These are phyloP conservation scores for Euphorbia celastroides DNA, from an alignment of 441 rosid genomes.

Conservation along the genomic window DNA sequence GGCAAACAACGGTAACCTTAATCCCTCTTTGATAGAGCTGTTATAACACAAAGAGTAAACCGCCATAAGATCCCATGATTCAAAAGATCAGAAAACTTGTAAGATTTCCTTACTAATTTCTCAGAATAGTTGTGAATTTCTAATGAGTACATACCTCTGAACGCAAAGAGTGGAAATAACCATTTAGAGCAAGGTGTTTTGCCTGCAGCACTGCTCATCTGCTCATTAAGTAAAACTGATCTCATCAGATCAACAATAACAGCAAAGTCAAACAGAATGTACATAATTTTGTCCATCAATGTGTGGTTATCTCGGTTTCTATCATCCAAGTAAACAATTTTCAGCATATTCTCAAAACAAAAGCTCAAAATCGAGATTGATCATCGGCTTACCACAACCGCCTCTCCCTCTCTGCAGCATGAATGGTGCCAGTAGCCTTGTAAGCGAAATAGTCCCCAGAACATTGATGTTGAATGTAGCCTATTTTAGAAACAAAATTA, in stretches of 20 bases:
- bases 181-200: constrained; percentile 84
- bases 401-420: constrained; percentile 81
- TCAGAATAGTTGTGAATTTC: background rate
- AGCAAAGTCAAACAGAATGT: background rate
- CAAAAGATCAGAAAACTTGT: background rate
- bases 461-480: constrained; percentile 78
- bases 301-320: background rate
- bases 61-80: constrained; percentile 1
- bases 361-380: constrained; percentile 1
- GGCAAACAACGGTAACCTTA: constrained; percentile 88
- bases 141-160: constrained; percentile 57
- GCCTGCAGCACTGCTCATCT: constrained; percentile 99
- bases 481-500: constrained; percentile 33
- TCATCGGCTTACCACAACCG: constrained; percentile 77
- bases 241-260: background rate
- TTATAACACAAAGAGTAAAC: constrained; percentile 12
- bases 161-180: constrained; percentile 85
- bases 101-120: background rate
- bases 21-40: constrained; percentile 80
- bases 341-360: background rate
- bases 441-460: constrained; percentile 77
- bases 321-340: background rate
- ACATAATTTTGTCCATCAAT: background rate
- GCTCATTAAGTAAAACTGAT: constrained; percentile 12
- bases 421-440: constrained; percentile 64